Evolutionary conservation across 176 grass and related monocot species (phyloP), one percentile per base, ranked within the genome.

Genomic region (Oryza australiensis): DNA sequence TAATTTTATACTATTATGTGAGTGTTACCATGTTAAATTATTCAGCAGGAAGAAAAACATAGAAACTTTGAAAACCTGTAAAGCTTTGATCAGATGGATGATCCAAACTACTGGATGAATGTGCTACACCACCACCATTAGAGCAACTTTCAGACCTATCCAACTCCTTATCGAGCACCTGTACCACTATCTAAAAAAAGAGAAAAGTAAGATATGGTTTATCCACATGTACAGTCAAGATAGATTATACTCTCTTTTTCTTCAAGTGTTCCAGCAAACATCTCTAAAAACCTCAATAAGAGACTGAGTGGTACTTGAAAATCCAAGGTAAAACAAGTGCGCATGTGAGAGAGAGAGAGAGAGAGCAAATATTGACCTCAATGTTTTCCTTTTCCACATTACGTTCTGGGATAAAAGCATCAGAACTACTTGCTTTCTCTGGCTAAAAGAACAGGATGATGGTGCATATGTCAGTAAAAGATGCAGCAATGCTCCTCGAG

Each of bases 101-200:
- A 55, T 88, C 64, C 68, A 68, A 80, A 70, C 75, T 22, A 28
- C 55, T 55, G 42, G 64, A 38, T 48, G 49, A 64, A 75, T 67
- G 53, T 30, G 26, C 51, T 64, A 62, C 40, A 85, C 40, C 82
- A 70, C 49, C 65, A 22, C 42, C 38, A 24, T 57, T 70, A 64
- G 38, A 20, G 57, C 45, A 75, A 41, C 65, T 81, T 51, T 74
- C 71, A 71, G 71, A 81, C 53, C 22, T 41, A 72, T 77, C 78
- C n/a, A 72, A 29, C 42, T 81, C 60, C 43, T 72, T 66, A 57
- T 77, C 43, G 57, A 43, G 5, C 26, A 23, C 33, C 35, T 85
- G 65, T 55, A 64, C 33, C 29, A 12, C 34, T 81, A 11, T 38
- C 87, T 89, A 70, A 72, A 89, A 85, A 43, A 81, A 85, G 6